Evolutionary conservation across 1,139 yeast genomes (phyloP).

Genomic region (Wickerhamiella pararugosa): DNA sequence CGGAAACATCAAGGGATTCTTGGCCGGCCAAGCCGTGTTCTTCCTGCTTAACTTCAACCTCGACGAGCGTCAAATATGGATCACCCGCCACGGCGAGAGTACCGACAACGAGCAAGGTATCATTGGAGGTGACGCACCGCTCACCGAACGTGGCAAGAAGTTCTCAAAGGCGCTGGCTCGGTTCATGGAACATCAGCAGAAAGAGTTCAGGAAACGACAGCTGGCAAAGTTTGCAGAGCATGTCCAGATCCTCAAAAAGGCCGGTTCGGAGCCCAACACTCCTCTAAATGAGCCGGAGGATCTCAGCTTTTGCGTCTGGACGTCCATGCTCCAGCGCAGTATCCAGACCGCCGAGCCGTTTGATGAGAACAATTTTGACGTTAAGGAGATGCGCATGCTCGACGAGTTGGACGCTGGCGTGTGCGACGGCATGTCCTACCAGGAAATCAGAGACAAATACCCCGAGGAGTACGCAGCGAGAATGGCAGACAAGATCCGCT

Average conservation of each 20-base stretch:
- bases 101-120: constrained; percentile 68
- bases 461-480: constrained; percentile 75
- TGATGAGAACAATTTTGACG: constrained; percentile 47
- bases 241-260: constrained; percentile 22
- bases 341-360: constrained; percentile 66
- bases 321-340: constrained; percentile 69
- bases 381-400: constrained; percentile 84
- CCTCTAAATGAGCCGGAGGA: constrained; percentile 33
- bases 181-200: constrained; percentile 61
- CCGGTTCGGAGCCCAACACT: constrained; percentile 22
- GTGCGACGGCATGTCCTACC: constrained; percentile 83
- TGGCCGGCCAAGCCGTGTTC: constrained; percentile 87
- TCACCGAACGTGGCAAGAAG: constrained; percentile 64
- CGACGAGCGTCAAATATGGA: constrained; percentile 86
- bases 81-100: constrained; percentile 88
- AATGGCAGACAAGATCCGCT: constrained; percentile 56
- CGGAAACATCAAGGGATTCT: constrained; percentile 77
- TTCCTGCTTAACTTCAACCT: constrained; percentile 81
- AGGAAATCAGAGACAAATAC: constrained; percentile 51
- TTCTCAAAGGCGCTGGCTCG: constrained; percentile 58
- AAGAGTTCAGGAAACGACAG: constrained; percentile 52
- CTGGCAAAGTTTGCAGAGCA: constrained; percentile 35
- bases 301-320: constrained; percentile 81
- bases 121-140: constrained; percentile 82
- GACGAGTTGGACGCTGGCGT: constrained; percentile 89